Evolutionary conservation across 1,284 basidiomycete genomes (phyloP), one percentile per base, ranked within the genome.

Genomic region (Leccinum pallidistipes): DNA sequence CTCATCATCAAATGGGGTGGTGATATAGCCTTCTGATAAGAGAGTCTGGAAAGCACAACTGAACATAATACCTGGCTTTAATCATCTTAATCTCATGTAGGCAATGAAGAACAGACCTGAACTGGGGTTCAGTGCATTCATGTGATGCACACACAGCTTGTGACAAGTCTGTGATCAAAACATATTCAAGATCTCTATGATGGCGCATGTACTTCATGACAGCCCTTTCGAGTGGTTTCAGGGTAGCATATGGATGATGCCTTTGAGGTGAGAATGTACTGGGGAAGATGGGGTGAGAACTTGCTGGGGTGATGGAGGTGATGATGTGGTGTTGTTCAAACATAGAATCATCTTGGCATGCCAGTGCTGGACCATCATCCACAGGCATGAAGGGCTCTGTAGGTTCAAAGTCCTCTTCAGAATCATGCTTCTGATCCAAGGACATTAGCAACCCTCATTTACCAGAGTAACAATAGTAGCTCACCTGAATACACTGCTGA

Each of bases 1-100:
- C 1, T 54, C 71, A 59, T 73, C 64, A 61, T 73, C 74, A 29
- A 73, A 69, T 31, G 69, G 74, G 34, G 66, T 73, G 31, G 75
- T 74, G 31, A 73, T 62, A 43, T 73, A 76, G 45, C 70, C 74
- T 47, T 73, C 74, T 47, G 57, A 67, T 16, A 73, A 55, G 4
- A 73, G 45, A 38, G 38, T 31, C 38, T 72, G 61, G 12, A 74
- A 5, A 31, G 72, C 64, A 57, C 55, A 27, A 11, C 71, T 75
- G 3, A 29, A 56, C 31, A 24, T 18, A 1, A 51, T 16, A 24
- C 5, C 36, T 12, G 18, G 27, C 9, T 24, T 51, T 66, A 24
- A 70, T 24, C 3, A 27, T 32, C 36, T 18, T 16, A 16, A 21
- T 14, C 4, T 29, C 9, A 43, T n/a, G 16, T n/a, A 50, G 10